Conservation (phyloP, 768 basidiomycete genomes). For the Saitozyma podzolica region DNA sequence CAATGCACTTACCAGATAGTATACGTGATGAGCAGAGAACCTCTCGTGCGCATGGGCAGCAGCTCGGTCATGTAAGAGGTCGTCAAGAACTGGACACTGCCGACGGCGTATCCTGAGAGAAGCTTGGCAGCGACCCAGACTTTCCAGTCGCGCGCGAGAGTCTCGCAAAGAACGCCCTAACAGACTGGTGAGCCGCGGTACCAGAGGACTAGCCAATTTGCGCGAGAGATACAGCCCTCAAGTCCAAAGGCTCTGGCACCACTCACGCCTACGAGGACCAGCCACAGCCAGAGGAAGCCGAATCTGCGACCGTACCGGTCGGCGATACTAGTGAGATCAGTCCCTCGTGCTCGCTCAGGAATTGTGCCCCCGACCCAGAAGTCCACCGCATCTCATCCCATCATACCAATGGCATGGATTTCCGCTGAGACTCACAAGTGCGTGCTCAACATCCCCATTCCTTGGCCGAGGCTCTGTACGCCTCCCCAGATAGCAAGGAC, state of each 20-base stretch:
- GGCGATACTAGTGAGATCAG: conserved; percentile 23
- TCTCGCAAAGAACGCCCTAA: conserved; percentile 9
- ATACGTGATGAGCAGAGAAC: conserved; percentile 2
- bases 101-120: conserved; percentile 35
- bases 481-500: conserved; percentile 32
- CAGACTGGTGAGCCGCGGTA: no score
- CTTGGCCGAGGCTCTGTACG: conserved; percentile 31
- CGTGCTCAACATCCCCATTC: conserved; percentile 21
- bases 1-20: neutral
- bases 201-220: no score
- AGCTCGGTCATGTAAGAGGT: conserved; percentile 35
- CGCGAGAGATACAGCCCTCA: conserved; percentile 4
- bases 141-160: conserved; percentile 15
- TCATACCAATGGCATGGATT: neutral
- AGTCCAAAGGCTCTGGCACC: neutral
- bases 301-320: conserved; percentile 36
- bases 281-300: conserved; percentile 32
- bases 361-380: no score
- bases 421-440: conserved; percentile 12
- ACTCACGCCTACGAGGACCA: conserved; percentile 17
- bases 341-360: neutral
- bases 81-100: conserved; percentile 34
- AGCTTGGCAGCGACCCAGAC: conserved; percentile 31
- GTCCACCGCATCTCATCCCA: no score
- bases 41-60: conserved; percentile 29